Base-by-base conservation (phyloP, 331 rosid species). In the Malus hybrid region DNA sequence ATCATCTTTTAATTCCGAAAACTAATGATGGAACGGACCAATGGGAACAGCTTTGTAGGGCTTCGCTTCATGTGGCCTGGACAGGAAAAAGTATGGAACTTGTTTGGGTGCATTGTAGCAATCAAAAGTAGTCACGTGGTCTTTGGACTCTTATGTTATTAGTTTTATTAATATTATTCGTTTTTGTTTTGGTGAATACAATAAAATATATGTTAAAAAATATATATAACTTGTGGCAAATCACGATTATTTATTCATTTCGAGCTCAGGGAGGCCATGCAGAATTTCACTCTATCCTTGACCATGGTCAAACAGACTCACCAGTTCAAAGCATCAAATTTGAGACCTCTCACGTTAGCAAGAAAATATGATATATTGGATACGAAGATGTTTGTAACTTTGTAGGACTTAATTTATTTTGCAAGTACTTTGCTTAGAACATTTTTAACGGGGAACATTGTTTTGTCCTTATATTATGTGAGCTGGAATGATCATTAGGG, bases 31-130 rank as follows among this genome's bases (percentile, higher is more conserved):
- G 46, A n/a, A n/a, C 0, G 66, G 62, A 13, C 76, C 80, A 42
- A 64, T 32, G 10, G 68, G 28, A 36, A 34, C 5, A 13, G 39
- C 46, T 5, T 42, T 78, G 86, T 78, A 65, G 83, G 86, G 77
- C 63, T 11, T 64, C 56, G 78, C 73, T 70, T 82, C 80, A 82
- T 82, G 85, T 78, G 85, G 61, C 60, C 60, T 31, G 14, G 74
- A 72, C 80, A 69, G 80, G 70, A 44, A 64, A 64, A 55, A 31
- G 74, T 7, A 73, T 73, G 76, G 70, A 65, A 52, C 29, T 64
- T 63, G 71, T 44, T 73, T 78, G 80, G 77, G 46, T 42, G 52
- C 68, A 42, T 70, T 44, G 74, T 64, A 63, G 32, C 27, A 63
- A 60, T 76, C 85, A 65, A 74, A 73, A 24, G 7, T 66, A n/a